Base-by-base conservation (phyloP, 2,329 filamentous ascomycete species). In the Ophiostoma perfectum region DNA sequence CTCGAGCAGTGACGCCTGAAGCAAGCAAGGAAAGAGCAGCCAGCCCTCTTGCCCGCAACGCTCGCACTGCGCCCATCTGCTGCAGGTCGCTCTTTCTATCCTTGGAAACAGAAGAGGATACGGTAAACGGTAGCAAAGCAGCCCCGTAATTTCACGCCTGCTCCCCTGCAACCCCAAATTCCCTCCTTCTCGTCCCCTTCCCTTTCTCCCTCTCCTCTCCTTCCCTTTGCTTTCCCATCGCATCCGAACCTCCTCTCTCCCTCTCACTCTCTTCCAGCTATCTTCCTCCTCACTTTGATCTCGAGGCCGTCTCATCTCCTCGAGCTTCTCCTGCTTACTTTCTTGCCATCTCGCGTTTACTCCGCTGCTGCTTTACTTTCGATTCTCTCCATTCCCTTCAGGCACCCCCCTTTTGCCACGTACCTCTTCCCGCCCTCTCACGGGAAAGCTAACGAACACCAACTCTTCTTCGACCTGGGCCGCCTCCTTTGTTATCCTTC, bases 91-190 rank as follows among this genome's bases (percentile, higher is more conserved):
- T 65, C 66, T n/a, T 65, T 62, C 65, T 66, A 62, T 65, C 58
- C 65, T 68, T 64, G 58, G 62, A 67, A 52, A 52, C 52, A 70
- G 68, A 69, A 72, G 69, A 70, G 70, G 70, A 68, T 69, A 72
- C 70, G 66, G 70, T 69, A 69, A 65, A 70, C 68, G 64, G 66
- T 67, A 70, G 68, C 67, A 69, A 66, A 45, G 18, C 5, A n/a
- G 63, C 42, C 63, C 63, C 68, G 68, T 65, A 71, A 70, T 71
- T 72, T 70, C 68, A 64, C 68, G 14, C 55, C 42, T 44, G 52
- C 67, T 58, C 36, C 49, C 66, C 66, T 47, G 52, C 65, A 62
- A 67, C 65, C 47, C 70, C 47, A 68, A 70, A 62, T 62, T 68
- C 52, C 60, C 49, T 65, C 41, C 60, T 67, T 68, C 65, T 18